phyloP scores from a whole-genome alignment of 371 early-diverging fungal genomes.

The Mortierella sp. region DNA sequence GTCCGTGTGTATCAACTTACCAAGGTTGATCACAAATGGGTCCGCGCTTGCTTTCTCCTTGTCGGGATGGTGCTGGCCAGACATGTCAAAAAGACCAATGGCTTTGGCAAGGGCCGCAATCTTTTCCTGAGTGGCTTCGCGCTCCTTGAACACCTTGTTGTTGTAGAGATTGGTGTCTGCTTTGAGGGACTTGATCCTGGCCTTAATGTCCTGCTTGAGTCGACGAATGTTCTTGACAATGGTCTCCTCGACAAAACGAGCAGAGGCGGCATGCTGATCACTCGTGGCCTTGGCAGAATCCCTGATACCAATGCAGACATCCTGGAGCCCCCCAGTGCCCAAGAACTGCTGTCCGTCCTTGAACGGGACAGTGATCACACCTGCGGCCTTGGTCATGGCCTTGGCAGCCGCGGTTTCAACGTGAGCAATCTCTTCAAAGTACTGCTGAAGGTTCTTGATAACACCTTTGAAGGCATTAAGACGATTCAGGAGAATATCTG shows the following conservation, averaged over 20 bases:
- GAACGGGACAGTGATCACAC: slow-evolving; percentile 37
- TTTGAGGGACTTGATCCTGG: slow-evolving; percentile 46
- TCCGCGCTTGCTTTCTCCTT: slow-evolving; percentile 47
- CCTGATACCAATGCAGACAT: slow-evolving; percentile 34
- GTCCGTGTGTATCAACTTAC: slow-evolving; percentile 11
- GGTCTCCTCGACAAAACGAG: slow-evolving; percentile 50
- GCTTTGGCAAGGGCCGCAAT: slow-evolving; percentile 43
- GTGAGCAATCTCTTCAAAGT: slow-evolving; percentile 34
- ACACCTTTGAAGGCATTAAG: slow-evolving; percentile 37
- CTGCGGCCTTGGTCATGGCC: slow-evolving; percentile 43
- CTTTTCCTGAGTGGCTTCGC: slow-evolving; percentile 43
- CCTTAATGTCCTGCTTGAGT: slow-evolving; percentile 50
- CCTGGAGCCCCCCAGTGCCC: slow-evolving; percentile 45
- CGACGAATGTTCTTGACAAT: slow-evolving; percentile 48
- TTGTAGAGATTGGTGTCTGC: slow-evolving; percentile 43
- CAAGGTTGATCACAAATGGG: slow-evolving; percentile 46
- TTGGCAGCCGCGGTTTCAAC: slow-evolving; percentile 40
- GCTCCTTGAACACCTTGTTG: slow-evolving; percentile 47
- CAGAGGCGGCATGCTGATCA: slow-evolving; percentile 41
- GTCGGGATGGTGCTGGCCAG: slow-evolving; percentile 40
- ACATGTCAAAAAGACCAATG: slow-evolving; percentile 44
- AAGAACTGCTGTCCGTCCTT: slow-evolving; percentile 53
- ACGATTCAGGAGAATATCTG: slow-evolving; percentile 39
- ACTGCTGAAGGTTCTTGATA: slow-evolving; percentile 46
- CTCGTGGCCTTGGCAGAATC: slow-evolving; percentile 38